Evolutionary conservation across 176 grass and related monocot genomes (phyloP).

Genomic region (Tillandsia fasciculata): DNA sequence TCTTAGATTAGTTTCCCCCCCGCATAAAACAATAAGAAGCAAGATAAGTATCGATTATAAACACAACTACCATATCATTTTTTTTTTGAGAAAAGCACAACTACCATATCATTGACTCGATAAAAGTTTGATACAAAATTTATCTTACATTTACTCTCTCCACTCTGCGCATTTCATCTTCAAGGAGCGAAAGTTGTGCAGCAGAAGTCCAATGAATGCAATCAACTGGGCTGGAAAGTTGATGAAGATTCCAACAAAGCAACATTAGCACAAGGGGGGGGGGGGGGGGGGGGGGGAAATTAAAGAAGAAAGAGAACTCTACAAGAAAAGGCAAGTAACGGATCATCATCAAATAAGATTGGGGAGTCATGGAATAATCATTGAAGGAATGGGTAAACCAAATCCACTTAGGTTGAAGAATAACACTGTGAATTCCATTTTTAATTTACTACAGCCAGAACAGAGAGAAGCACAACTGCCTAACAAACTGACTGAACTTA

Average conservation of each 20-base stretch:
- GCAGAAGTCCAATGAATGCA: slow-evolving; percentile 98
- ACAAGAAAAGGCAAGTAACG: neutral
- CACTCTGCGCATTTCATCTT: slow-evolving; percentile 83
- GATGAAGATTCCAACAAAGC: slow-evolving; percentile 14
- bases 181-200: slow-evolving; percentile 78
- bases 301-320: neutral
- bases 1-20: neutral
- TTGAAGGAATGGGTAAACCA: neutral
- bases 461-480: too few relatives aligned
- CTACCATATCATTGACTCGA: neutral
- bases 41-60: neutral
- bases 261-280: neutral
- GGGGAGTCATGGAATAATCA: neutral
- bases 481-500: too few relatives aligned
- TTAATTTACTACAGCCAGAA: too few relatives aligned
- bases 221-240: slow-evolving; percentile 66
- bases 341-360: neutral
- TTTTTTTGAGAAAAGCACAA: too few relatives aligned
- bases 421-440: too few relatives aligned
- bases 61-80: neutral
- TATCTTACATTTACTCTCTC: slow-evolving; percentile 78
- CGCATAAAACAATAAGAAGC: neutral
- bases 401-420: too few relatives aligned
- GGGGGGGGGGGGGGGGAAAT: too few relatives aligned
- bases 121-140: neutral